Conservation (phyloP, 495 filamentous ascomycete species). For the Penicillium atrosanguineum region DNA sequence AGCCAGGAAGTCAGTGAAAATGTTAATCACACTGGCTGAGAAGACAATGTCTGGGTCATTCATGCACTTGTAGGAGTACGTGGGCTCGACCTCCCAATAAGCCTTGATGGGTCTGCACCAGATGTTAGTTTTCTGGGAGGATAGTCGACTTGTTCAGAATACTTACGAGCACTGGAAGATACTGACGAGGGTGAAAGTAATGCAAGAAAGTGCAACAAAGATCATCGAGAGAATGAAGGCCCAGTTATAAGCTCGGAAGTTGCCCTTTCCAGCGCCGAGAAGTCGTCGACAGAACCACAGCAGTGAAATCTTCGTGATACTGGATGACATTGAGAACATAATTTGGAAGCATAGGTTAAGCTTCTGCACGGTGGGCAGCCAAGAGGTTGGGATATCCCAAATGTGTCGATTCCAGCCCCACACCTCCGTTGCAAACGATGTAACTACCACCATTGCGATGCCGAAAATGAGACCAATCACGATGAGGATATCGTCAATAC, state of each 20-base stretch:
- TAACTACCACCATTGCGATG: constrained; percentile 44
- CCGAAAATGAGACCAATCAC: constrained; percentile 35
- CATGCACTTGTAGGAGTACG: constrained; percentile 44
- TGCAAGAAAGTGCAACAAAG: constrained; percentile 41
- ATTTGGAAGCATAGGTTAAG: constrained; percentile 52
- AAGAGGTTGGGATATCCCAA: constrained; percentile 46
- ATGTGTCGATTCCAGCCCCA: constrained; percentile 57
- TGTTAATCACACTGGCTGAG: constrained; percentile 56
- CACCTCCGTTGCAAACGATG: constrained; percentile 38
- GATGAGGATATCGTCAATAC: constrained; percentile 49
- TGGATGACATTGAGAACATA: constrained; percentile 51
- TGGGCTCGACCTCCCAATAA: constrained; percentile 48
- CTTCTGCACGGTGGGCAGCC: constrained; percentile 36
- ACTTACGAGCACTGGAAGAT: constrained; percentile 59
- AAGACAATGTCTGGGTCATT: constrained; percentile 50
- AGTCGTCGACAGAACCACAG: constrained; percentile 57
- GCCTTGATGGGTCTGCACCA: constrained; percentile 47
- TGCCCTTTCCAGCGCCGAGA: constrained; percentile 38
- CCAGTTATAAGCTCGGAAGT: constrained; percentile 35
- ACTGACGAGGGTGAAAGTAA: constrained; percentile 48
- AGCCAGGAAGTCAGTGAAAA: constrained; percentile 55
- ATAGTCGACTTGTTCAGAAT: not conserved
- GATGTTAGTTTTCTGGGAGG: constrained; percentile 1
- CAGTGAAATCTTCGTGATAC: constrained; percentile 56
- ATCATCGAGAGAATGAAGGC: constrained; percentile 44